These are phyloP conservation scores for Bolboschoenus planiculmis DNA, from an alignment of 176 grass and related monocot genomes.

Conservation along the genomic window DNA sequence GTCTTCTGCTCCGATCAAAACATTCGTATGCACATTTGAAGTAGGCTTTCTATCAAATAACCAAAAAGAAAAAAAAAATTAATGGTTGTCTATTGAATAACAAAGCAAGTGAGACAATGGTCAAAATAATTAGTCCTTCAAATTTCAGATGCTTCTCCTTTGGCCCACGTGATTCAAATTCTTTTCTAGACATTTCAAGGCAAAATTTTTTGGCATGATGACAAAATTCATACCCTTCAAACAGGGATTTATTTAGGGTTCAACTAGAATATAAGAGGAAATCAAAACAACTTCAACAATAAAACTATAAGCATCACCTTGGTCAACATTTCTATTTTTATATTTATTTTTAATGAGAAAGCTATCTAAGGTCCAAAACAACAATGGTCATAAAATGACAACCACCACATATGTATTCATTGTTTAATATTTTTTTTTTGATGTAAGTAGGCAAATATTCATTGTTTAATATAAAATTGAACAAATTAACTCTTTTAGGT, in stretches of 20 bases:
- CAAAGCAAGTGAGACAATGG: neutral
- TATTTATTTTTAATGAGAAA: neutral
- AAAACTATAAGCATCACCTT: neutral
- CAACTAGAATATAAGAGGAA: neutral
- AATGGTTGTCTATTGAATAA: neutral
- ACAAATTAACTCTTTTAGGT: neutral
- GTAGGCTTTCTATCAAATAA: conserved; percentile 75
- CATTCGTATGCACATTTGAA: conserved; percentile 94
- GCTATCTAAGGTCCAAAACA: neutral
- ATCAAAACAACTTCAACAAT: neutral
- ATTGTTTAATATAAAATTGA: neutral
- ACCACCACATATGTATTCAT: neutral
- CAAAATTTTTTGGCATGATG: neutral
- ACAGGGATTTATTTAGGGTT: neutral
- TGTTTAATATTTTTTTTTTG: no score
- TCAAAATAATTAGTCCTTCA: neutral
- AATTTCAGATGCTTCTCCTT: neutral
- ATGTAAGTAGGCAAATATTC: neutral
- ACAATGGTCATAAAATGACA: neutral
- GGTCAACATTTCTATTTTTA: neutral
- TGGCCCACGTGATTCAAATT: neutral
- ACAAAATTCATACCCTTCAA: neutral
- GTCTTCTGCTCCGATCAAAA: conserved; percentile 64
- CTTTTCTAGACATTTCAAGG: neutral
- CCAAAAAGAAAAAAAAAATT: neutral